Conservation (phyloP, 495 filamentous ascomycete genomes). For the Hyphodiscus hymeniophilus region DNA sequence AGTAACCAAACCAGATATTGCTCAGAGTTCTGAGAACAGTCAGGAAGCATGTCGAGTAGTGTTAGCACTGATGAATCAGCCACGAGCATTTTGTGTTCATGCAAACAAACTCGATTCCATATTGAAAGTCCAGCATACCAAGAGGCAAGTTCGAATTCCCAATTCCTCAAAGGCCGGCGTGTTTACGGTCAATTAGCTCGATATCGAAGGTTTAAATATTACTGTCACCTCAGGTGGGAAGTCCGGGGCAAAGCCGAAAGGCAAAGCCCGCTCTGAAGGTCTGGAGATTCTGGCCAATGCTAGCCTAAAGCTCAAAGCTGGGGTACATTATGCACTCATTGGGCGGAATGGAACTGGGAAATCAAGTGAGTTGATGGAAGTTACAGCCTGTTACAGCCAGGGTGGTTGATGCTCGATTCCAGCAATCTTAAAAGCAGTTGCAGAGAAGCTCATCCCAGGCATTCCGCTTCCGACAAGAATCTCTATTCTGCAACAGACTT, state of each 20-base stretch:
- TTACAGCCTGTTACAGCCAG: neutral
- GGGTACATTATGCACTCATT: slow-evolving; percentile 63
- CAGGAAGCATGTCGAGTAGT: neutral
- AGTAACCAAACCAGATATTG: no score
- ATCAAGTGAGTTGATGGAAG: slow-evolving; percentile 46
- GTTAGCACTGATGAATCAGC: slow-evolving; percentile 29
- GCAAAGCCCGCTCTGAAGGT: slow-evolving; percentile 46
- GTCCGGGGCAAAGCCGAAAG: slow-evolving; percentile 30
- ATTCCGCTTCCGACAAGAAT: slow-evolving; percentile 62
- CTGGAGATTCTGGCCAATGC: slow-evolving; percentile 62
- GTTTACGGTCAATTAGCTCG: slow-evolving; percentile 39
- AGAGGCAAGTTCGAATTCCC: slow-evolving; percentile 29
- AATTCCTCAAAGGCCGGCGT: neutral
- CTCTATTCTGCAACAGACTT: slow-evolving; percentile 64
- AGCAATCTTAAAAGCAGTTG: slow-evolving; percentile 68
- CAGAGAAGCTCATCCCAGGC: slow-evolving; percentile 69
- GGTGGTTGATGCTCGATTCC: slow-evolving; percentile 3
- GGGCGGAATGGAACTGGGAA: slow-evolving; percentile 77
- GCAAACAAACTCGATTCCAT: slow-evolving; percentile 51
- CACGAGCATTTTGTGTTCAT: slow-evolving; percentile 42
- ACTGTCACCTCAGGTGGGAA: slow-evolving; percentile 42
- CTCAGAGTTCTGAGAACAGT: no score
- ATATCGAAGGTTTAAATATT: slow-evolving; percentile 59
- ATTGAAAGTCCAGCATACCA: slow-evolving; percentile 43
- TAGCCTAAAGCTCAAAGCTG: slow-evolving; percentile 59